Percentiles rank a stretch among this genome's conserved stretches.
phyloP scores from a whole-genome alignment of 108 stramenopile genomes.

The Hondaea fermentalgiana region DNA sequence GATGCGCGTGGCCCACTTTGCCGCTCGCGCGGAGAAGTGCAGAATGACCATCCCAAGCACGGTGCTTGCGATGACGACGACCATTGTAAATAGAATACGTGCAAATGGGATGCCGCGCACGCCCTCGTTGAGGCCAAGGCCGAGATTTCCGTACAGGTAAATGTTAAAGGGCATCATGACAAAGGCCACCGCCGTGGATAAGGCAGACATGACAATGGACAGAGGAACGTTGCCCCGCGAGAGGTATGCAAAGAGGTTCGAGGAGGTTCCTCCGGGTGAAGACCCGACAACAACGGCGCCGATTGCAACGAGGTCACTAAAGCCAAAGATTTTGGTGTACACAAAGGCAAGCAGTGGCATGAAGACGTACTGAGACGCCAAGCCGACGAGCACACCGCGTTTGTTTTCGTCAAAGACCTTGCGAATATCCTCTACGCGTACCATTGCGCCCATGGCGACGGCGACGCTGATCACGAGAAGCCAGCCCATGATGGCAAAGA shows the following conservation, averaged over 20 bases:
- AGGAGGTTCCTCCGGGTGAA: not conserved
- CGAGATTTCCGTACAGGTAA: not conserved
- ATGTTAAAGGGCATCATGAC: not conserved
- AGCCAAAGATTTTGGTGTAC: not conserved
- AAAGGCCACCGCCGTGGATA: not conserved
- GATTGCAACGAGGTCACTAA: not conserved
- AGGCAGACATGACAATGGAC: not conserved
- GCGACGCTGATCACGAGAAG: not conserved
- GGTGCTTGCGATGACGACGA: not conserved
- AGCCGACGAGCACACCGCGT: not conserved
- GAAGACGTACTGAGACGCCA: not conserved
- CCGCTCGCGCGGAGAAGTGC: not conserved
- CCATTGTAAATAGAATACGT: not conserved
- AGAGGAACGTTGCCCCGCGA: not conserved
- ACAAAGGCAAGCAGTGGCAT: not conserved
- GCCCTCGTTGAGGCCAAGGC: not conserved
- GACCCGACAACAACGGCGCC: not conserved
- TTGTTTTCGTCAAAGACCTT: not conserved
- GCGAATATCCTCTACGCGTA: not conserved
- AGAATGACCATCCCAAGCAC: not conserved
- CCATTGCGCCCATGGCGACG: not conserved
- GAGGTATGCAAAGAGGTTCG: not conserved
- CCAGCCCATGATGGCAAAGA: not conserved
- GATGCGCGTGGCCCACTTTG: not conserved
- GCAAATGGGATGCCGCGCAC: not conserved